Evolutionary conservation across 148 eudicot species (phyloP).

Genomic region (Chenopodium quinoa): DNA sequence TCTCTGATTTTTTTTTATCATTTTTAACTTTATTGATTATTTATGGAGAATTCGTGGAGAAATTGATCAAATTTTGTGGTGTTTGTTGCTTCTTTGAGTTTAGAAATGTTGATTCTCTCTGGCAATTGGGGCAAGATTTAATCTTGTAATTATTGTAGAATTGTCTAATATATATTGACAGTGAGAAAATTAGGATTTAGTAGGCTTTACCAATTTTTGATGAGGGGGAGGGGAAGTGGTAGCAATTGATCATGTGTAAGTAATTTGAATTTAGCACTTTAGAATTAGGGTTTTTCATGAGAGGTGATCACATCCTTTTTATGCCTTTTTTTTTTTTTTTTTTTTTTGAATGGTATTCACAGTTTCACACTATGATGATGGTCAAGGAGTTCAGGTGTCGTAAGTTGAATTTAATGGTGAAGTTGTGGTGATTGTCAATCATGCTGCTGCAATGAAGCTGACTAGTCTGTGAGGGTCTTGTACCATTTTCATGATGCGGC

Average conservation of each 20-base stretch:
- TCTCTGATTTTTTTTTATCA: background rate
- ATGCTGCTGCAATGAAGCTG: constrained; percentile 31
- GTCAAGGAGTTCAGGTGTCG: background rate
- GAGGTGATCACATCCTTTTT: constrained; percentile 1
- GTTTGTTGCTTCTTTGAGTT: background rate
- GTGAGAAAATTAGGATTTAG: background rate
- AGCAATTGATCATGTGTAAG: background rate
- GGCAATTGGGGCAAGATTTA: background rate
- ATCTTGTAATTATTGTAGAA: background rate
- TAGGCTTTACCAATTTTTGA: background rate
- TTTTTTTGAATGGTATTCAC: background rate
- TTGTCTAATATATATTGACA: background rate
- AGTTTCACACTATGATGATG: background rate
- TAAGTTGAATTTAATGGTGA: constrained; percentile 6
- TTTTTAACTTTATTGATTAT: too few relatives aligned
- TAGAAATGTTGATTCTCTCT: background rate
- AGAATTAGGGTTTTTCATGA: background rate
- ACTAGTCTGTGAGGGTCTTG: constrained; percentile 7
- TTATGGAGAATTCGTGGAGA: too few relatives aligned
- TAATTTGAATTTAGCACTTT: background rate
- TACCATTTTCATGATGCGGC: background rate
- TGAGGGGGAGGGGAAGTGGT: background rate
- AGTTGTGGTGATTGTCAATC: constrained; percentile 15
- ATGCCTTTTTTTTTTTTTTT: background rate
- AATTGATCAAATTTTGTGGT: background rate